phyloP scores from a whole-genome alignment of 2,329 filamentous ascomycete species.

The Hypomyces perniciosus region DNA sequence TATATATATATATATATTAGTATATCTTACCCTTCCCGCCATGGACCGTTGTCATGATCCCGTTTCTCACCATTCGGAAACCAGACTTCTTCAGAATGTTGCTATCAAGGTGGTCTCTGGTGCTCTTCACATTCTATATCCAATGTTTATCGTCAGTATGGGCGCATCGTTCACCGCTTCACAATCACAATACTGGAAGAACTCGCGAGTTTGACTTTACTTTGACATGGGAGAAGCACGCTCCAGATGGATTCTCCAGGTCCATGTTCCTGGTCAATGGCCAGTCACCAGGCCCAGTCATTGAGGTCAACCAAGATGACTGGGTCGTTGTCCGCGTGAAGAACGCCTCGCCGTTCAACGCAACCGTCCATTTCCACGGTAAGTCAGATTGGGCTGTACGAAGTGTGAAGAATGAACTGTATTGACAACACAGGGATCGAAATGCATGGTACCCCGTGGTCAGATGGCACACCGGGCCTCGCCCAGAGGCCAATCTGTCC shows the following conservation, averaged over 20 bases:
- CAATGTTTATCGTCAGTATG: no score
- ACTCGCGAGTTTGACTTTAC: constrained; percentile 21
- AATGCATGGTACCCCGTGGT: constrained; percentile 49
- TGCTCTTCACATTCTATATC: no score
- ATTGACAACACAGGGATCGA: constrained; percentile 34
- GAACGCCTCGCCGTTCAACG: constrained; percentile 42
- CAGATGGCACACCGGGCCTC: constrained; percentile 54
- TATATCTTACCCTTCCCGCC: no score
- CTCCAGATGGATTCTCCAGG: constrained; percentile 39
- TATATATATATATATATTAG: no score
- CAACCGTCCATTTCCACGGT: constrained; percentile 47
- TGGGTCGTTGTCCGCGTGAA: constrained; percentile 37
- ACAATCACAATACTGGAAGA: background rate
- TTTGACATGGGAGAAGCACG: constrained; percentile 32
- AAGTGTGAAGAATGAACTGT: background rate
- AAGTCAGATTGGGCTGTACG: background rate
- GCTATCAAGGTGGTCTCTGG: no score
- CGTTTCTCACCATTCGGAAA: no score
- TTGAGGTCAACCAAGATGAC: constrained; percentile 49
- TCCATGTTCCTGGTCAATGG: constrained; percentile 51
- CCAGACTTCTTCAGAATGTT: no score
- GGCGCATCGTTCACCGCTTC: background rate
- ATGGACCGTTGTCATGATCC: no score
- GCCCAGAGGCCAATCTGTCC: constrained; percentile 47
- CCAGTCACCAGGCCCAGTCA: constrained; percentile 54